phyloP scores from a whole-genome alignment of 345 rosid genomes.

The Hirschfeldia incana region DNA sequence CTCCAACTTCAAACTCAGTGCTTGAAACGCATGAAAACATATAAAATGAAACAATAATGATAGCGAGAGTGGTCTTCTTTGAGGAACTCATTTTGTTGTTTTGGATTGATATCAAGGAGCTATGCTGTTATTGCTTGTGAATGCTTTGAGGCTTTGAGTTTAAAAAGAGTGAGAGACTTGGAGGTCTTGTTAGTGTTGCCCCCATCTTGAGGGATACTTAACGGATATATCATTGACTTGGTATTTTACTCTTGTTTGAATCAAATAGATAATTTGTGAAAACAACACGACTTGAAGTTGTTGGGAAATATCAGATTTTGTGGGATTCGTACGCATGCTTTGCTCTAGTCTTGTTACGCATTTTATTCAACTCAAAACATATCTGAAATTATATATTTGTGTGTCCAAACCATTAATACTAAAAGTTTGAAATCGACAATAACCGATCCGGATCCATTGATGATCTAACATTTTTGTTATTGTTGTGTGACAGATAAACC shows the following conservation, averaged over 20 bases:
- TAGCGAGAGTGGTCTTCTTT: slow-evolving; percentile 12
- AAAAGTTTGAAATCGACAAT: neutral
- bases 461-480: neutral
- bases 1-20: slow-evolving; percentile 64
- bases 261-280: slow-evolving; percentile 8
- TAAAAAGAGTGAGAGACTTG: slow-evolving; percentile 34
- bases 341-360: neutral
- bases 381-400: neutral
- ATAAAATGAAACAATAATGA: slow-evolving; percentile 2
- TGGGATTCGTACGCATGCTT: slow-evolving; percentile 14
- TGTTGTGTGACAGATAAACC: neutral
- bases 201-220: slow-evolving; percentile 36
- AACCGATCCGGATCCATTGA: neutral
- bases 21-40: slow-evolving; percentile 32
- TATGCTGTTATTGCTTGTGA: neutral
- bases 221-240: slow-evolving; percentile 22
- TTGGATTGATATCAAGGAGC: slow-evolving; percentile 25
- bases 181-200: slow-evolving; percentile 28
- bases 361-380: neutral
- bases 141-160: slow-evolving; percentile 17
- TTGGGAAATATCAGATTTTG: slow-evolving; percentile 27
- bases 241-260: slow-evolving; percentile 19
- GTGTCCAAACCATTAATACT: neutral
- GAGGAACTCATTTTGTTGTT: slow-evolving; percentile 28
- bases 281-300: slow-evolving; percentile 24